Base-by-base conservation (phyloP, 768 basidiomycete species). In the Pleurotus tuber-regium region DNA sequence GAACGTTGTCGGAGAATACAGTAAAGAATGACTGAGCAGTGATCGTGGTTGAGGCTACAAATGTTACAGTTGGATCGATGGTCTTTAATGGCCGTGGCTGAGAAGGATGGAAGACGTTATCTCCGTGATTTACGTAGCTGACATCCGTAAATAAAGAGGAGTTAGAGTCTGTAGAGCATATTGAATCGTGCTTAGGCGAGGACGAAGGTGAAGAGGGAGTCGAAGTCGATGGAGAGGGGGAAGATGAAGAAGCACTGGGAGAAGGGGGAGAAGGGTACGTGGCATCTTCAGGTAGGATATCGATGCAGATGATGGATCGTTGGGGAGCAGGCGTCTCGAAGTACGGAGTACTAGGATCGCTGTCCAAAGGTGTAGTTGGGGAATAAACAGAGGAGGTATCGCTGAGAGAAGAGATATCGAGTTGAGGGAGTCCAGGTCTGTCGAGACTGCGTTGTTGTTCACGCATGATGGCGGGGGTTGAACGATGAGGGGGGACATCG, bases 61-160 rank as follows among this genome's bases (percentile, higher is more conserved):
- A 81, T 16, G 86, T 83, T 23, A 89, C 74, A 1, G 82, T 82
- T 0, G 86, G 84, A 59, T 89, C 83, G 56, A 89, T 86, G 38
- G 73, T 66, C 9, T 67, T 68, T 48, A 89, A 69, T 19, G 72
- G 76, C 26, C 85, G 84, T 33, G 82, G 72, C 30, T 70, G 65
- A 48, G 69, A 68, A n/a, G 76, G 73, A 7, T 70, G 66, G 47
- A 68, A 69, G 16, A 73, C 55, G 50, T 68, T 57, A 21, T 54
- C 53, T 50, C 49, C 50, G 52, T 59, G 49, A 53, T 26, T 23
- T 7, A 47, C 46, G 2, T 30, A 35, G 29, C 29, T 46, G 41
- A 24, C 46, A 42, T 26, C 24, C 26, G 46, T 57, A 49, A 59
- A 28, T 14, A 43, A 19, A 19, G 52, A 29, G 50, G 55, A 18